Evolutionary conservation across 1,284 basidiomycete genomes (phyloP), one percentile per base, ranked within the genome.

Genomic region (Ceratobasidium sp.): DNA sequence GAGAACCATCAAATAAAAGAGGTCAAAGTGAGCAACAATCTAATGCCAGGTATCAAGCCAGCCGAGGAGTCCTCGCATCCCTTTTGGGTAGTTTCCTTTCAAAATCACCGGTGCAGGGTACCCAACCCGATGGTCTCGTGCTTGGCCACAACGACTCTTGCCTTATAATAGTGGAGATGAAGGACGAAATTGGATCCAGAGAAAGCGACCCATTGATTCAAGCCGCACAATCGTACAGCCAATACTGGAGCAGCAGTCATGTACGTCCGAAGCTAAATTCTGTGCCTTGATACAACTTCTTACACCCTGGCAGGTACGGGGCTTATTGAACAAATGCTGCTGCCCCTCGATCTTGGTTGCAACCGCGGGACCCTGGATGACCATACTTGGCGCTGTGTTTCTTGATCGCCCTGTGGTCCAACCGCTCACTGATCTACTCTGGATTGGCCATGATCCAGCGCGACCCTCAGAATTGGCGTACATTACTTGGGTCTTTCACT

Each of bases 291-390:
- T 18, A 13, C 18, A 18, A 49, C 46, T 49, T 10, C 10, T 10
- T 13, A 13, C 18, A 49, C 18, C 46, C 46, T 10, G 7, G 12
- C 18, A 49, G 46, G 18, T 49, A 18, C 12, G 18, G 10, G 12
- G 46, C 12, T 7, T 49, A 18, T 18, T 10, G 46, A 49, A 49
- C 10, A 13, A 10, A 18, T 49, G 46, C n/a, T 70, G 69, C 61
- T 81, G 80, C 69, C 80, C 80, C 7, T 73, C 77, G n/a, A 53
- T 81, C 44, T 28, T 80, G 6, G 15, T 81, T 18, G 79, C 78
- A 15, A 53, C 78, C 39, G 78, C 79, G 1, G 81, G 81, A 2
- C 80, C 81, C 4, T 80, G 79, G 79, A 66, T 81, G 51, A 77
- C 80, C 60, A 40, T 81, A 42, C 55, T 75, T 18, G 80, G 81